phyloP scores from a whole-genome alignment of 2,329 filamentous ascomycete species.

The Botryosphaeria dothidea region DNA sequence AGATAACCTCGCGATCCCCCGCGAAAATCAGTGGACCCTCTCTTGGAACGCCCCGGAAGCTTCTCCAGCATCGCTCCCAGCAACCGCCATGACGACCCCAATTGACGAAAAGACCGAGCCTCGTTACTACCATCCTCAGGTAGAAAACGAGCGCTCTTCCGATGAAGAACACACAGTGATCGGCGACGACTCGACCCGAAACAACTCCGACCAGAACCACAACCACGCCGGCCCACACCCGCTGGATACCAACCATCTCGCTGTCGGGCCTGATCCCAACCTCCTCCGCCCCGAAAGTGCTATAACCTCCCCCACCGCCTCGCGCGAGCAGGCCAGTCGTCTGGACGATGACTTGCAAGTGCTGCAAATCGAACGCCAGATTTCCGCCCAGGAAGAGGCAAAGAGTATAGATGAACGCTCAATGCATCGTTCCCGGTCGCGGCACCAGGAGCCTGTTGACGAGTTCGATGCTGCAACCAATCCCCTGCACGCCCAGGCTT shows the following conservation, averaged over 20 bases:
- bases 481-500: slow-evolving; percentile 66
- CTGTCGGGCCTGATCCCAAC: slow-evolving; percentile 41
- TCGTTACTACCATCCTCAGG: slow-evolving; percentile 33
- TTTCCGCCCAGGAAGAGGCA: slow-evolving; percentile 46
- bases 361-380: slow-evolving; percentile 64
- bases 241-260: background rate
- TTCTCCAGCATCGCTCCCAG: background rate
- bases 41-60: background rate
- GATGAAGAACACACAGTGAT: slow-evolving; percentile 40
- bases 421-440: slow-evolving; percentile 54
- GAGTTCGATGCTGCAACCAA: slow-evolving; percentile 70
- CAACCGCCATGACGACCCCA: slow-evolving; percentile 36
- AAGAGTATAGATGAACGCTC: slow-evolving; percentile 43
- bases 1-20: slow-evolving; percentile 17
- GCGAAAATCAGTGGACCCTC: slow-evolving; percentile 18
- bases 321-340: slow-evolving; percentile 60
- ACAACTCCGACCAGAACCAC: slow-evolving; percentile 25
- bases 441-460: slow-evolving; percentile 59
- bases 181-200: slow-evolving; percentile 36
- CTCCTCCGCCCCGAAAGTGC: slow-evolving; percentile 38
- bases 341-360: slow-evolving; percentile 68
- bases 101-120: slow-evolving; percentile 39
- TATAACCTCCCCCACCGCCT: slow-evolving; percentile 54
- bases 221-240: background rate
- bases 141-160: slow-evolving; percentile 28